These are phyloP conservation scores for Henningerozyma blattae DNA, from an alignment of 805 yeast genomes.

Conservation along the genomic window DNA sequence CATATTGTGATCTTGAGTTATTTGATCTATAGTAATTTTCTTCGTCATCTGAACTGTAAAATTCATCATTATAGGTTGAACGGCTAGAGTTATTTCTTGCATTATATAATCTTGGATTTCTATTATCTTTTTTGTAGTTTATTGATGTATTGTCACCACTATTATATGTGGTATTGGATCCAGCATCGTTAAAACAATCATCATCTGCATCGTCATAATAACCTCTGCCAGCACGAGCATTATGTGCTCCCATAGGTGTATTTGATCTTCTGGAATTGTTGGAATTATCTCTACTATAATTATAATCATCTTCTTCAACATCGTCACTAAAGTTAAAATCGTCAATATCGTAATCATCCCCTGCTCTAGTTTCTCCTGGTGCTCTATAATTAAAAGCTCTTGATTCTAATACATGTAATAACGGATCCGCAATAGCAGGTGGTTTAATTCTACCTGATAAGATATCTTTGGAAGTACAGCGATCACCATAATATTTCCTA, in stretches of 20 bases:
- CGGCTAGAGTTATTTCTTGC: constrained; percentile 5
- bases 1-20: background rate
- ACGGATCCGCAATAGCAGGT: constrained; percentile 81
- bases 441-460: constrained; percentile 81
- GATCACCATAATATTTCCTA: constrained; percentile 83
- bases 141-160: constrained; percentile 5
- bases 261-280: constrained; percentile 1
- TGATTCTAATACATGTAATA: constrained; percentile 76
- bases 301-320: constrained; percentile 29
- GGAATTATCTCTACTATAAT: constrained; percentile 2
- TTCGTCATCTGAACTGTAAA: background rate
- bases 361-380: constrained; percentile 34
- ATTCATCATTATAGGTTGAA: constrained; percentile 9
- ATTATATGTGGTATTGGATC: constrained; percentile 31
- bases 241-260: too few relatives aligned
- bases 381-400: constrained; percentile 59
- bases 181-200: background rate
- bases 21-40: constrained; percentile 1
- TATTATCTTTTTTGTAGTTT: constrained; percentile 2
- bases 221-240: constrained; percentile 10
- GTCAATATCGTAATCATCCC: constrained; percentile 53
- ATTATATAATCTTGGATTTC: background rate
- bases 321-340: constrained; percentile 56
- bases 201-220: constrained; percentile 10
- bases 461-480: constrained; percentile 78